Evolutionary conservation across 2,329 filamentous ascomycete genomes (phyloP).

Genomic region (Hymenoscyphus repandus): DNA sequence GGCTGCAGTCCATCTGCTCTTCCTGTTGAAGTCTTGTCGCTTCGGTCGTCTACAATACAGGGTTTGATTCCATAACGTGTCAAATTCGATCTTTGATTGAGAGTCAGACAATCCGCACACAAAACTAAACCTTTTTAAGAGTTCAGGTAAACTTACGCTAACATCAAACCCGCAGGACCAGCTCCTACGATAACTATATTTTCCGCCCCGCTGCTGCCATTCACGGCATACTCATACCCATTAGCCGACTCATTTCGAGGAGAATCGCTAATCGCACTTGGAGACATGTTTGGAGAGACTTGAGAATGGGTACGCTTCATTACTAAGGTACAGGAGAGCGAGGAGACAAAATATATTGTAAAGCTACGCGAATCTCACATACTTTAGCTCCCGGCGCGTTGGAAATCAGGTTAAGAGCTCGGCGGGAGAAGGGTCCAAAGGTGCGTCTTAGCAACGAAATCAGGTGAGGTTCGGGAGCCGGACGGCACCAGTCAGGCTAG

Average conservation of each 20-base stretch:
- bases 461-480: too few relatives aligned
- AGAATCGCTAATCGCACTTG: constrained; percentile 15
- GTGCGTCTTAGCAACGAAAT: too few relatives aligned
- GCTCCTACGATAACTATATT: constrained; percentile 35
- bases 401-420: too few relatives aligned
- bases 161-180: constrained; percentile 40
- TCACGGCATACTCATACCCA: background rate
- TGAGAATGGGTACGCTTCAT: background rate
- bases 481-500: too few relatives aligned
- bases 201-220: constrained; percentile 2
- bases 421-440: too few relatives aligned
- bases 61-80: constrained; percentile 62
- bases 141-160: constrained; percentile 19
- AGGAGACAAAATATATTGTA: too few relatives aligned
- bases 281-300: constrained; percentile 17
- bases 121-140: too few relatives aligned
- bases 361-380: too few relatives aligned
- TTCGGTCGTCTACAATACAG: constrained; percentile 62
- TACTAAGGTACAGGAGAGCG: background rate
- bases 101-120: background rate
- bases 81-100: constrained; percentile 43
- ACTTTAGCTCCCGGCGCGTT: too few relatives aligned
- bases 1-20: constrained; percentile 61
- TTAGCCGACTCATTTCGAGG: constrained; percentile 7
- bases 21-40: constrained; percentile 54